Conservation (phyloP, 257 asterid genomes). For the Petunia secreta region DNA sequence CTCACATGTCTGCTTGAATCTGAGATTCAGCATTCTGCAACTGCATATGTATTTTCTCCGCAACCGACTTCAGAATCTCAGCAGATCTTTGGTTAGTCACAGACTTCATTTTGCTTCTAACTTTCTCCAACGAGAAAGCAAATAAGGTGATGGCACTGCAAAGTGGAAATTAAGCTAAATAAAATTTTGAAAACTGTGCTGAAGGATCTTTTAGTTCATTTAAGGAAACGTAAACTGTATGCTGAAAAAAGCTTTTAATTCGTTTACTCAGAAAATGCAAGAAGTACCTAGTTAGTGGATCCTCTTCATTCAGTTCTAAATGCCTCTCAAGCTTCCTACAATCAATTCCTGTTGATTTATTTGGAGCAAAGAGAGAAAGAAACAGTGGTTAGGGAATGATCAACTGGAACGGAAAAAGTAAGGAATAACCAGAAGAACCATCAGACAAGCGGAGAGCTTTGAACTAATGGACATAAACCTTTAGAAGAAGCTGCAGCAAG, state of each 20-base stretch:
- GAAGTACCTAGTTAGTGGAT: slow-evolving; percentile 69
- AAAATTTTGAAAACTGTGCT: slow-evolving; percentile 12
- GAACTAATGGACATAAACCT: slow-evolving; percentile 46
- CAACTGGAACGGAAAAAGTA: slow-evolving; percentile 14
- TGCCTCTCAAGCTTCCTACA: slow-evolving; percentile 43
- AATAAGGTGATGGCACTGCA: slow-evolving; percentile 74
- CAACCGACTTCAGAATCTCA: slow-evolving; percentile 70
- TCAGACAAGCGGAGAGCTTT: slow-evolving; percentile 25
- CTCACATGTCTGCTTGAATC: slow-evolving; percentile 75
- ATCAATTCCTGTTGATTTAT: slow-evolving; percentile 46
- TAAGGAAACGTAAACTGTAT: slow-evolving; percentile 21
- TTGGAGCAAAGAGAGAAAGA: slow-evolving; percentile 6
- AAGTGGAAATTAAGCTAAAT: slow-evolving; percentile 26
- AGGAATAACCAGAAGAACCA: slow-evolving; percentile 29
- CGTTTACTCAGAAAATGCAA: slow-evolving; percentile 32
- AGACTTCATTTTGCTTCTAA: slow-evolving; percentile 72
- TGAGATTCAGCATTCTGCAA: slow-evolving; percentile 73
- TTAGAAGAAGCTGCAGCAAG: slow-evolving; percentile 46
- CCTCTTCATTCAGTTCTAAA: slow-evolving; percentile 55
- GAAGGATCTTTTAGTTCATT: slow-evolving; percentile 8
- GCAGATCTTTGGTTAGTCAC: slow-evolving; percentile 60
- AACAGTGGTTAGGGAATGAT: slow-evolving; percentile 7
- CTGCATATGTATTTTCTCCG: slow-evolving; percentile 61
- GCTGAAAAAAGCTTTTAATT: background rate
- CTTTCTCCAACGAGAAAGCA: slow-evolving; percentile 63